Evolutionary conservation across 192 early-diverging fungal genomes (phyloP), one percentile per base, ranked within the genome.

Genomic region (Umbelopsis sp.): DNA sequence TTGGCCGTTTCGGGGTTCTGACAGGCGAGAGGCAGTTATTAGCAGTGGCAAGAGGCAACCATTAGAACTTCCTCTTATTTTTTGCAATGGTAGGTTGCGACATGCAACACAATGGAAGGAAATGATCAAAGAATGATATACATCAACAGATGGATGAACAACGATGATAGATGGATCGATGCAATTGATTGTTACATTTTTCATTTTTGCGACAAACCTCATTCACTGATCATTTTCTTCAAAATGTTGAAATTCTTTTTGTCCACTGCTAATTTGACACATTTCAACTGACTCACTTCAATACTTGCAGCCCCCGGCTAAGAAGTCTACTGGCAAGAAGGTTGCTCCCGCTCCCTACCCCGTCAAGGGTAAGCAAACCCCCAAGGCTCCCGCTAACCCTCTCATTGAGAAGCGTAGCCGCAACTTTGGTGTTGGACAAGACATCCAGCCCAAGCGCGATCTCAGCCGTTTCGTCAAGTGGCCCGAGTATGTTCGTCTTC

Each of bases 401-500:
- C 88, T 98, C 71, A 91, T 98, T 74, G 98, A 98, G 88, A 93
- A 94, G 85, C 86, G 87, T 66, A 89, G 96, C 70, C 88, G 91
- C 77, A 96, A 94, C 88, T 99, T 97, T 82, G 92, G 92, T 79
- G 92, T 99, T 75, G 98, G 96, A 82, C 93, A 94, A 83, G 94
- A 94, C 82, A 89, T 99, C 83, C 97, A 97, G 88, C 98, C 97
- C 78, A 89, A 87, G 79, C 90, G 91, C 81, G 92, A 99, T 85
- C 85, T 99, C 51, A 89, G 93, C 73, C 94, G 97, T 86, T 99
- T 94, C 83, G 92, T 96, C 81, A 97, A 97, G 86, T 98, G 97
- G 98, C 98, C 98, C 79, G 89, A 96, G 78, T 99, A 99, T 84
- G 91, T 99, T 74, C 95, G 94, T 71, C 94, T 98, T 71, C 98